Evolutionary conservation across 2,329 filamentous ascomycete species (phyloP), one percentile per base, ranked within the genome.

Genomic region (Colletotrichum gigasporum): DNA sequence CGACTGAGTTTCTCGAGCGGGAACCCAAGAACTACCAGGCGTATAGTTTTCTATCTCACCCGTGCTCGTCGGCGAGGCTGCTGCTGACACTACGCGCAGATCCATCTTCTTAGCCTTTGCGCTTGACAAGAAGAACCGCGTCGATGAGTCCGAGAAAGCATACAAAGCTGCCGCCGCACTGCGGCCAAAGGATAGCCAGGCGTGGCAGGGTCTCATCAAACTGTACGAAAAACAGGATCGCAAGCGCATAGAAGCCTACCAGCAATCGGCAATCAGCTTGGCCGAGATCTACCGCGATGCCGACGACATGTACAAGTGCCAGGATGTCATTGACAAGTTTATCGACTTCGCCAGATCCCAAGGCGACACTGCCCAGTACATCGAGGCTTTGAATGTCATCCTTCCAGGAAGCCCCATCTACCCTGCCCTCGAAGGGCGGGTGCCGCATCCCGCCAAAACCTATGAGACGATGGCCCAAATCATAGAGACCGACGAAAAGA

Each of bases 161-260:
- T 98, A 98, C 76, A 82, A 85, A 39, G 83, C 86, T 30, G 96
- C 95, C 2, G 87, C 91, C 5, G 82, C 83, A 18, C 81, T 93
- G 66, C 94, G 93, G 68, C 87, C 90, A 1, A 82, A 87, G 16
- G 94, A 97, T 69, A 82, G 88, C n/a, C 91, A 95, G 71, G 92
- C 92, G 69, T 98, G 93, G 93, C 92, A 97, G 74, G 96, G 96
- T 1, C 82, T 99, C 45, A 86, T 96, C 75, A 92, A 90, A 72
- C 78, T 98, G 28, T 97, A 93, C 74, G 93, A 97, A 78, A 91
- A 88, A 70, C 91, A 94, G 72, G 90, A 87, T 14, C 77, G 81
- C 28, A 84, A 85, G 57, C 92, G 90, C 71, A 80, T 98, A 12
- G 84, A 87, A 57, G 85, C 90, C 50, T 97, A 97, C 73, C 90